These are phyloP conservation scores for Colletotrichum caudatum DNA, from an alignment of 2,329 filamentous ascomycete species.

Conservation along the genomic window DNA sequence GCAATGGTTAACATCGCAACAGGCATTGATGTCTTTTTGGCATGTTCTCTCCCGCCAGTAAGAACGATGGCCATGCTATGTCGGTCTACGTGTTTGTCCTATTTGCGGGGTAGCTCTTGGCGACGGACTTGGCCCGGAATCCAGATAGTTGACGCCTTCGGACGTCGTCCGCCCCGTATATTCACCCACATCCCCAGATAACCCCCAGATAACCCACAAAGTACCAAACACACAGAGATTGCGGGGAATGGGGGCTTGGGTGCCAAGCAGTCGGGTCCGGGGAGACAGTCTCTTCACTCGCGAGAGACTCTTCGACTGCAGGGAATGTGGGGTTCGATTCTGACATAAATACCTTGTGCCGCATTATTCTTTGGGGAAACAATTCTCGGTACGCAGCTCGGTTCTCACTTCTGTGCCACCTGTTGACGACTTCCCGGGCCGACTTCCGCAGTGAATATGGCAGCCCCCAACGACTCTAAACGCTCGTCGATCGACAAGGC, in stretches of 20 bases:
- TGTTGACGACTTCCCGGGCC: too few relatives aligned
- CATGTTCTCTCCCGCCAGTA: not conserved
- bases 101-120: not conserved
- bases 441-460: not conserved
- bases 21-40: not conserved
- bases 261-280: not conserved
- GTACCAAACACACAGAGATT: not conserved
- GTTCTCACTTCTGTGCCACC: not conserved
- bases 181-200: slow-evolving; percentile 23
- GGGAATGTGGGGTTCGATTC: not conserved
- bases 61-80: not conserved
- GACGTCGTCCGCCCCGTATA: not conserved
- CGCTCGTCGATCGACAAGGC: slow-evolving; percentile 32
- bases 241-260: not conserved
- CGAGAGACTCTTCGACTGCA: not conserved
- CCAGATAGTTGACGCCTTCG: not conserved
- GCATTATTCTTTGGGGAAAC: not conserved
- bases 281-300: not conserved
- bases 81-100: too few relatives aligned
- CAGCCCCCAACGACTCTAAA: slow-evolving; percentile 3
- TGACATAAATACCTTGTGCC: not conserved
- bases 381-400: not conserved
- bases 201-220: slow-evolving; percentile 33
- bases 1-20: too few relatives aligned
- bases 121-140: not conserved